Evolutionary conservation across 148 eudicot genomes (phyloP), one percentile per base, ranked within the genome.

Genomic region (Chenopodium formosanum): DNA sequence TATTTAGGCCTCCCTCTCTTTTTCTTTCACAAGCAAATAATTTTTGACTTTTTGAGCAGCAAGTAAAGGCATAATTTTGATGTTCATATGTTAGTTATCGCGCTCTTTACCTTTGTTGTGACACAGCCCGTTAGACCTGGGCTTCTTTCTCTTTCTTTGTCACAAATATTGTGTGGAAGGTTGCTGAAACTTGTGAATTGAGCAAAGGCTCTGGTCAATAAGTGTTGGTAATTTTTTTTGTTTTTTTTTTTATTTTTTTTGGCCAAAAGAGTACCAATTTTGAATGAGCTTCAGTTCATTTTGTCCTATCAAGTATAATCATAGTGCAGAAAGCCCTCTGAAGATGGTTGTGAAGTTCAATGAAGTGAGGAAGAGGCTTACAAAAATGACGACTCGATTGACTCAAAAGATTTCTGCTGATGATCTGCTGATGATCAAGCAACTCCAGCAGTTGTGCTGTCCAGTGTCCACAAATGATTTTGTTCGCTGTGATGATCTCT

Each of bases 401-500:
- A 60, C 50, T 31, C 14, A 9, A 23, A 76, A 52, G 23, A 60
- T 19, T n/a, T n/a, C n/a, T 32, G 14, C 9, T 20, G 67, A 58
- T 9, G 46, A 3, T 75, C 48, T 32, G 14, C 9, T 20, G 67
- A 58, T 9, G 46, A 3, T 75, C 48, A 10, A 75, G 66, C 37
- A 75, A 9, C 78, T 76, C 68, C 31, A 19, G 11, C 48, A 62
- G 9, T 20, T 0, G 40, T 34, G 11, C 13, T 37, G 14, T 31
- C 47, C 17, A 4, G 7, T 37, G 14, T 31, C 47, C 17, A 4
- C 25, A 7, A 44, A 31, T 32, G 69, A 76, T 13, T 40, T 75
- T 17, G 52, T 88, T 70, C 31, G 48, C 16, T 86, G 88, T 50
- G 87, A 88, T 70, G 88, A 88, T 83, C 88, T 88, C 50, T 86